Conservation (phyloP, 169 alveolate species). For the Plasmodium malariae region DNA sequence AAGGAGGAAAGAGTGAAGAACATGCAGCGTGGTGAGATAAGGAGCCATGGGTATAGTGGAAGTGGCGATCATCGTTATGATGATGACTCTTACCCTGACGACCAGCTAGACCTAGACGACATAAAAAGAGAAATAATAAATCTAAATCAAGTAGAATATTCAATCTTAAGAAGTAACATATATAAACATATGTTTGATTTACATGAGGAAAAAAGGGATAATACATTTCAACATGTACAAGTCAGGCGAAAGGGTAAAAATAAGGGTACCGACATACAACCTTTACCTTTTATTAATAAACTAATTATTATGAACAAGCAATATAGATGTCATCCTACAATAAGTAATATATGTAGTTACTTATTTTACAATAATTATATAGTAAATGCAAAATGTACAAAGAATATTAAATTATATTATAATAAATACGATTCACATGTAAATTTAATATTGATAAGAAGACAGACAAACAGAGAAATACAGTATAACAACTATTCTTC, state of each 20-base stretch:
- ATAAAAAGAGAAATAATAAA: constrained; percentile 4
- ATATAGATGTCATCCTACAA: constrained; percentile 73
- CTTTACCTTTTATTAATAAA: constrained; percentile 18
- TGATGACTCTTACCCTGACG: not conserved
- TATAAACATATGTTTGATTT: constrained; percentile 44
- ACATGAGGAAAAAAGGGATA: constrained; percentile 4
- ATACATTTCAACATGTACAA: not conserved
- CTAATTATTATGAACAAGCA: constrained; percentile 55
- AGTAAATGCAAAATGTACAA: constrained; percentile 39
- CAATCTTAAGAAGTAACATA: not conserved
- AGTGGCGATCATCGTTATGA: not conserved
- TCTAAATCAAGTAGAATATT: constrained; percentile 10
- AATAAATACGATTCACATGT: constrained; percentile 27
- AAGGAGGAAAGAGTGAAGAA: too few relatives aligned
- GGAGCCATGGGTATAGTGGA: not conserved
- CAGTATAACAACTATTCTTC: not conserved
- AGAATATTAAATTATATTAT: constrained; percentile 7
- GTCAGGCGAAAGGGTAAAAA: not conserved
- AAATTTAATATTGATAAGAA: constrained; percentile 27
- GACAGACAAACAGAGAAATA: constrained; percentile 7
- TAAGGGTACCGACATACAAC: not conserved
- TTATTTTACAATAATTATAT: constrained; percentile 53
- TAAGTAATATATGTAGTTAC: constrained; percentile 60
- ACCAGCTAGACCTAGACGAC: not conserved
- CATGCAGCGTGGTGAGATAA: not conserved